These are phyloP conservation scores for Allium cepa DNA, from an alignment of 106 monocot species.

Conservation along the genomic window DNA sequence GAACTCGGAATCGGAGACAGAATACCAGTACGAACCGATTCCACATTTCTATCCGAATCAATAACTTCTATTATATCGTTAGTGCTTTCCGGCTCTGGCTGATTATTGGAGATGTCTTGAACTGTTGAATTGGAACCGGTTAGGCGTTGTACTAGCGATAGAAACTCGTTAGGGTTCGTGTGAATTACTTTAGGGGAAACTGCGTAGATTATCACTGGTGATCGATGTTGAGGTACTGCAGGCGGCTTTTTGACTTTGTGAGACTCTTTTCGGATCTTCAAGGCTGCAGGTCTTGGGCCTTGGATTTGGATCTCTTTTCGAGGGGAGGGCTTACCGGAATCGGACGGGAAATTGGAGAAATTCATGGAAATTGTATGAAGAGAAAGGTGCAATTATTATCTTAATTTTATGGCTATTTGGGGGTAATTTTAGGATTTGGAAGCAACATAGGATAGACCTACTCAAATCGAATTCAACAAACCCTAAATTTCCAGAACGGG, in stretches of 20 bases:
- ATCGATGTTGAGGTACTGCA: slow-evolving; percentile 11
- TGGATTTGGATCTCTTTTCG: slow-evolving; percentile 31
- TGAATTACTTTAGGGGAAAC: slow-evolving; percentile 64
- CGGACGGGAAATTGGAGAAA: background rate
- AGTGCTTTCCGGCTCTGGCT: no score
- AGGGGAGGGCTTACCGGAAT: slow-evolving; percentile 7
- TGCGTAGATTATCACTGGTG: slow-evolving; percentile 56
- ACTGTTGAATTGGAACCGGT: slow-evolving; percentile 25
- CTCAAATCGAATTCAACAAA: no score
- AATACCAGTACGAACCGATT: slow-evolving; percentile 6
- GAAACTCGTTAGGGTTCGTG: slow-evolving; percentile 46
- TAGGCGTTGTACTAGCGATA: slow-evolving; percentile 62
- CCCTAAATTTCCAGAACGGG: no score
- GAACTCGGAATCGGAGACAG: slow-evolving; percentile 30
- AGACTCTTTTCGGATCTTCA: slow-evolving; percentile 47
- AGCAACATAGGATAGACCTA: no score
- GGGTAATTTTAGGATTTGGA: no score
- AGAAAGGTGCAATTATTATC: no score
- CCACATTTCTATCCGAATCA: no score
- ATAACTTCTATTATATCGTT: no score
- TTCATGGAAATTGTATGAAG: slow-evolving; percentile 7
- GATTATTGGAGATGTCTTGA: background rate
- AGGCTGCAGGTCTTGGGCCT: slow-evolving; percentile 49
- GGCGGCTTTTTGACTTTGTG: slow-evolving; percentile 69
- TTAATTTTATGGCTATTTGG: no score